A percentile compares a stretch with the other conserved stretches of the same genome.
These are phyloP conservation scores for Russula ochroleuca DNA, from an alignment of 768 basidiomycete species.

Conservation along the genomic window DNA sequence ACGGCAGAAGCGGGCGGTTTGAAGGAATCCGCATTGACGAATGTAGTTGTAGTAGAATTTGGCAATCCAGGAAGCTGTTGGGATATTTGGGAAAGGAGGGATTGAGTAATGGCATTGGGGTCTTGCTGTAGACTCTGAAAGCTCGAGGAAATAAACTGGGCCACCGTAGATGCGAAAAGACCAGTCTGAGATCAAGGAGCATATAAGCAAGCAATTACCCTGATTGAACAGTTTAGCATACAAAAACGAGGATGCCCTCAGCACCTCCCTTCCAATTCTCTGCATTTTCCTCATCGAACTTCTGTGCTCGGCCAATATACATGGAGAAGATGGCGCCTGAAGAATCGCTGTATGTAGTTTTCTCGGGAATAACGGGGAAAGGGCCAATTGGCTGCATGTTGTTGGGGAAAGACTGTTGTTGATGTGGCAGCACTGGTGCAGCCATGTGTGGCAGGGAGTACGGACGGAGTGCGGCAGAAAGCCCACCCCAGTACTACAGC, in stretches of 20 bases:
- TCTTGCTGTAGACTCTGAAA: background rate
- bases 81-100: background rate
- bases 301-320: background rate
- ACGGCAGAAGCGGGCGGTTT: background rate
- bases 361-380: background rate
- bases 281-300: conserved; percentile 1
- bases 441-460: too few species aligned
- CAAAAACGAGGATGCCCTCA: conserved; percentile 3
- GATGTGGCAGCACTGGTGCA: too few species aligned
- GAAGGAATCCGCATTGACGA: background rate
- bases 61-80: background rate
- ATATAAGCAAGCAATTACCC: background rate
- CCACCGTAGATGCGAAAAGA: background rate
- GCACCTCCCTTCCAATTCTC: background rate
- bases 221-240: background rate
- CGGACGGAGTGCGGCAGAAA: too few species aligned
- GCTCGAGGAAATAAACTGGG: background rate
- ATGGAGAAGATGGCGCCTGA: conserved; percentile 1
- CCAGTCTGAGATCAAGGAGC: background rate
- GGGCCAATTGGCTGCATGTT: background rate
- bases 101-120: background rate
- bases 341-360: background rate
- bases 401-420: background rate
- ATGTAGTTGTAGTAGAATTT: background rate
- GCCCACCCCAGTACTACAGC: too few species aligned